Percentiles rank a stretch among this genome's conserved stretches.
Evolutionary conservation across 176 grass and related monocot species (phyloP).

Genomic region (Zizania latifolia): DNA sequence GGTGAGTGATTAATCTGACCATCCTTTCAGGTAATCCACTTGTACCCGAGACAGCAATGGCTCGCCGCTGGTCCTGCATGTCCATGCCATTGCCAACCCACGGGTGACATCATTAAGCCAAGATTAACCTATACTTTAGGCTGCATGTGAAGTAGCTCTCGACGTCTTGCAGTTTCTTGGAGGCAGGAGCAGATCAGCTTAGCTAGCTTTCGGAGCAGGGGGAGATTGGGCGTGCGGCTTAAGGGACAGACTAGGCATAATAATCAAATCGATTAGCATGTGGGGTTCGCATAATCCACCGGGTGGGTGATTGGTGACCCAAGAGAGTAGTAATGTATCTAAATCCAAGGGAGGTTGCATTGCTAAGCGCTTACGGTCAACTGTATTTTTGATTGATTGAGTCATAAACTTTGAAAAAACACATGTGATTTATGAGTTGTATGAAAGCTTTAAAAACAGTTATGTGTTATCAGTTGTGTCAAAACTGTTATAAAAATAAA

Average conservation of each 20-base stretch:
- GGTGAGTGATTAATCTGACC: background rate
- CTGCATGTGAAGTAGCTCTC: conserved; percentile 17
- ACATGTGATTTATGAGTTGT: too few relatives aligned
- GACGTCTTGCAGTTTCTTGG: conserved; percentile 12
- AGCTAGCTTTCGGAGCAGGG: conserved; percentile 17
- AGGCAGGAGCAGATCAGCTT: background rate
- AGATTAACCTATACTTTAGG: conserved; percentile 14
- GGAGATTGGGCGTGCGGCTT: background rate
- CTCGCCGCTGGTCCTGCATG: background rate
- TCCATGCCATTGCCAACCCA: too few relatives aligned
- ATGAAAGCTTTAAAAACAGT: too few relatives aligned
- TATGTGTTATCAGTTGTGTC: too few relatives aligned
- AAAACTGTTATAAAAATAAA: too few relatives aligned
- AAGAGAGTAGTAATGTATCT: too few relatives aligned
- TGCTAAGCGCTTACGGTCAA: too few relatives aligned
- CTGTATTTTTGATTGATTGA: too few relatives aligned
- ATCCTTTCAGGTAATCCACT: background rate
- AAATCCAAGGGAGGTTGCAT: too few relatives aligned
- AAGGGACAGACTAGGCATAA: background rate
- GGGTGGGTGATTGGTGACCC: conserved; percentile 4
- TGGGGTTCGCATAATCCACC: conserved; percentile 3
- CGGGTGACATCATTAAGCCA: background rate
- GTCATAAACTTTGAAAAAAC: too few relatives aligned
- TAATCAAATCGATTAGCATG: background rate
- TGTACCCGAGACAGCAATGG: background rate